phyloP scores from a whole-genome alignment of 140 eudicot genomes.

The Erigeron philadelphicus region DNA sequence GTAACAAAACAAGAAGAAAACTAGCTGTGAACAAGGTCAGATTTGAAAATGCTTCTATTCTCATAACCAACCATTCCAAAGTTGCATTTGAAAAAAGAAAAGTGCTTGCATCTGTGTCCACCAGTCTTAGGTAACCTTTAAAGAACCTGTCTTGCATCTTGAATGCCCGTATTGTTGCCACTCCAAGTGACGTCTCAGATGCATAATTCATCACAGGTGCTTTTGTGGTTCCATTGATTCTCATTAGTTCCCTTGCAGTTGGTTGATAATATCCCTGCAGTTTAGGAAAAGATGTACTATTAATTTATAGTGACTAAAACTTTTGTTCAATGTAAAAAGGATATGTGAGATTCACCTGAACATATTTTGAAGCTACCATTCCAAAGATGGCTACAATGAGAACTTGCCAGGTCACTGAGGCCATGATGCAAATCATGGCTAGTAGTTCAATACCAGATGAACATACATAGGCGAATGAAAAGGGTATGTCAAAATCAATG shows the following conservation, averaged over 20 bases:
- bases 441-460: slow-evolving; percentile 40
- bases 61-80: slow-evolving; percentile 65
- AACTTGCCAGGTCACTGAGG: slow-evolving; percentile 84
- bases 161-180: slow-evolving; percentile 73
- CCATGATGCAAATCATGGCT: slow-evolving; percentile 52
- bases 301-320: not conserved
- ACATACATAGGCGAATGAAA: slow-evolving; percentile 32
- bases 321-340: not conserved
- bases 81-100: slow-evolving; percentile 62
- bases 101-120: slow-evolving; percentile 68
- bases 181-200: slow-evolving; percentile 77
- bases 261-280: slow-evolving; percentile 58
- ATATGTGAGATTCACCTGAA: slow-evolving; percentile 42
- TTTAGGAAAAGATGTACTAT: not conserved
- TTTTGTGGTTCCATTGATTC: slow-evolving; percentile 71
- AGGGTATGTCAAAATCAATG: slow-evolving; percentile 66
- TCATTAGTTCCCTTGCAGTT: slow-evolving; percentile 59
- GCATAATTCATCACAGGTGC: slow-evolving; percentile 74
- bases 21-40: slow-evolving; percentile 59
- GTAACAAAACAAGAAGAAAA: slow-evolving; percentile 54
- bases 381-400: slow-evolving; percentile 58
- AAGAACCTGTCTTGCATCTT: slow-evolving; percentile 50
- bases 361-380: slow-evolving; percentile 44
- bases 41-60: slow-evolving; percentile 62
- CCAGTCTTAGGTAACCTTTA: slow-evolving; percentile 46